Evolutionary conservation across 163 green algal genomes (phyloP), one percentile per base, ranked within the genome.

Genomic region (Scenedesmus sp.): DNA sequence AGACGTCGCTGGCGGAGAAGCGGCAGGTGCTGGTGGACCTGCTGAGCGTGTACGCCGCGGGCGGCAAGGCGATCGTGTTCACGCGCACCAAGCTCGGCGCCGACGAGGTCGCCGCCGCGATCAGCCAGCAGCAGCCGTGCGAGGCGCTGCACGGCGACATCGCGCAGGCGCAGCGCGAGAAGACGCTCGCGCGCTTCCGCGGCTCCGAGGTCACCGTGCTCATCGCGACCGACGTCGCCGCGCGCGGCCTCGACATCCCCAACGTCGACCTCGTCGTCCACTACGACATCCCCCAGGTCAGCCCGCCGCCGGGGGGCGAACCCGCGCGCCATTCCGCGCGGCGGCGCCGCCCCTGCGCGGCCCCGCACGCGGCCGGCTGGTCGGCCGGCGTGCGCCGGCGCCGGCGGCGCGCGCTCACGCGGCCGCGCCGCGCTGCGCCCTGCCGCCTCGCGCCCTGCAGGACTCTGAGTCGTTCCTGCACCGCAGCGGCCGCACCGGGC

Each of bases 81-180:
- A 96, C 92, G 17, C 87, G 97, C 84, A 99, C 96, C 70, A 99
- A 99, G 93, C 79, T 89, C 4, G 91, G 95, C 44, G 94, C 92
- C 14, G 96, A 99, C 76, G 93, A 98, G 70, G 89, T 99, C 10
- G 87, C 91, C 28, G 89, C 89, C 15, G 84, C 83, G 0, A 80
- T 98, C 28, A 85, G 84, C 18, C 75, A 86, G 54, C 88, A 89
- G 42, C 74, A 95, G 50, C 75, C 88, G 17, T 94, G 88, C 69
- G 93, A 96, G 74, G 94, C 92, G 28, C 91, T 99, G 64, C 96
- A 99, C 74, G 96, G 96, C 31, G 96, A 99, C 91, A 98, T 99
- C 80, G 34, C 74, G 34, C 74, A 99, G 88, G 72, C 71, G 13
- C 83, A 91, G 84, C 90, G 93, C 53, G 93, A 98, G 66, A 90